These are phyloP conservation scores for Fusarium neocosmosporiellum DNA, from an alignment of 2,329 filamentous ascomycete species.

Conservation along the genomic window DNA sequence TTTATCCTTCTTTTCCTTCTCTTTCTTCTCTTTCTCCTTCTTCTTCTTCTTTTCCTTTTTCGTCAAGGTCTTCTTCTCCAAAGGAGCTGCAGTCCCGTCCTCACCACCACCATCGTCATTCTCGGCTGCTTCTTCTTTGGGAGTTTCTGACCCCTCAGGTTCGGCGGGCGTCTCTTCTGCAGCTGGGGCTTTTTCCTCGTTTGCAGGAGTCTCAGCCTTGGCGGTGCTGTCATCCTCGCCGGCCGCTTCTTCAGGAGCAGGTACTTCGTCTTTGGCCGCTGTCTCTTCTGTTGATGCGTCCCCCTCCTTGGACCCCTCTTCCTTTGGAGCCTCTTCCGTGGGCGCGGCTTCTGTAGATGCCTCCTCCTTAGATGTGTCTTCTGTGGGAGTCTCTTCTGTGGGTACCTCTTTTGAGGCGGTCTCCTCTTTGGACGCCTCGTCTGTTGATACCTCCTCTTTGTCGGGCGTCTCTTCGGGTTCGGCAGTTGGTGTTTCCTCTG, in stretches of 20 bases:
- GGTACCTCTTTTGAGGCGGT: constrained; percentile 4
- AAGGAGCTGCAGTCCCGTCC: constrained; percentile 15
- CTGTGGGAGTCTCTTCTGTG: constrained; percentile 10
- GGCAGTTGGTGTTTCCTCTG: constrained; percentile 6
- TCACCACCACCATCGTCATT: constrained; percentile 26
- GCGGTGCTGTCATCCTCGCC: constrained; percentile 1
- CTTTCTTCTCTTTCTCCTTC: constrained; percentile 29
- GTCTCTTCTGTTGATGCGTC: constrained; percentile 11
- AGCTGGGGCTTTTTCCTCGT: not conserved
- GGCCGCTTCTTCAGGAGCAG: constrained; percentile 2
- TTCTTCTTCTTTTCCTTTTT: constrained; percentile 28
- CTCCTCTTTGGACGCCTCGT: constrained; percentile 7
- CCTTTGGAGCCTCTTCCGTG: constrained; percentile 1
- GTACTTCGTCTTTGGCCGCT: not conserved
- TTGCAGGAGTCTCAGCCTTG: not conserved
- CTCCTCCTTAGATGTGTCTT: constrained; percentile 15
- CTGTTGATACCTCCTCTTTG: constrained; percentile 11
- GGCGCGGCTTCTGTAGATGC: constrained; percentile 6
- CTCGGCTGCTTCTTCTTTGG: not conserved
- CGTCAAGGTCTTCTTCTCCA: constrained; percentile 25
- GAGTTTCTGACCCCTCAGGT: not conserved
- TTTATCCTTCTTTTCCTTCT: constrained; percentile 33
- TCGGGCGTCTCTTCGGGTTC: constrained; percentile 9
- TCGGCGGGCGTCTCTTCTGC: constrained; percentile 3
- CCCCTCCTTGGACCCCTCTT: constrained; percentile 7